A percentile compares a stretch with the other conserved stretches of the same genome.
Conservation (phyloP, 1,284 basidiomycete genomes). For the Pisolithus thermaeus region DNA sequence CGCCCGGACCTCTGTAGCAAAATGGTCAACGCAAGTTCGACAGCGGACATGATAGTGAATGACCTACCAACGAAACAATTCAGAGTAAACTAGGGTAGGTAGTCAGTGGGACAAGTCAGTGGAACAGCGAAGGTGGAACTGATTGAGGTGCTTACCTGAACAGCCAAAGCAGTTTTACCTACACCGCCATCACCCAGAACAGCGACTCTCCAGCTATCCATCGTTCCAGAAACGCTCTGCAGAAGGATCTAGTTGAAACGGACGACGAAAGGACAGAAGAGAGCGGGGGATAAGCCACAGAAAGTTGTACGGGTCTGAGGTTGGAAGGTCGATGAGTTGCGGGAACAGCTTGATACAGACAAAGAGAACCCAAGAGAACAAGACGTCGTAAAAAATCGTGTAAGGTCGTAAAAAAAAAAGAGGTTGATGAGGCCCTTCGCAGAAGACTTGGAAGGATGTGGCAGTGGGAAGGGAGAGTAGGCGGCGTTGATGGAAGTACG, state of each 20-base stretch:
- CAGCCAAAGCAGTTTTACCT: constrained; percentile 94
- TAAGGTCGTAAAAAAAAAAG: constrained; percentile 58
- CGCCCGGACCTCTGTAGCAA: constrained; percentile 40
- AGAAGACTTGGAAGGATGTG: constrained; percentile 25
- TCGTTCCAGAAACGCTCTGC: constrained; percentile 35
- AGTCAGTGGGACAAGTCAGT: constrained; percentile 7
- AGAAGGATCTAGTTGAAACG: constrained; percentile 19
- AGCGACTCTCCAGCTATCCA: constrained; percentile 90
- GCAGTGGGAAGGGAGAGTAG: constrained; percentile 17
- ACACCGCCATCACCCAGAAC: constrained; percentile 97
- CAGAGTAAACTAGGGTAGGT: constrained; percentile 68
- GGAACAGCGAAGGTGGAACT: background rate
- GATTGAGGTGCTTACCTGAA: constrained; percentile 60
- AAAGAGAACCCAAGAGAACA: constrained; percentile 28
- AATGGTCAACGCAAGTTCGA: constrained; percentile 11
- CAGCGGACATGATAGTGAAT: constrained; percentile 10
- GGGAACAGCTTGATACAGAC: constrained; percentile 14
- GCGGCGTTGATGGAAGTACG: constrained; percentile 25
- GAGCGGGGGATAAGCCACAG: constrained; percentile 10
- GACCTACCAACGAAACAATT: constrained; percentile 85
- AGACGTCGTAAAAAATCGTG: constrained; percentile 63
- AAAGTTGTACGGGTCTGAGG: constrained; percentile 12
- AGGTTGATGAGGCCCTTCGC: constrained; percentile 27
- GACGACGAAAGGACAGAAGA: background rate
- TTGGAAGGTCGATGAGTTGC: constrained; percentile 8